A percentile compares a stretch with the other conserved stretches of the same genome.
Evolutionary conservation across 768 basidiomycete species (phyloP).

Genomic region (Harrya chromipes): DNA sequence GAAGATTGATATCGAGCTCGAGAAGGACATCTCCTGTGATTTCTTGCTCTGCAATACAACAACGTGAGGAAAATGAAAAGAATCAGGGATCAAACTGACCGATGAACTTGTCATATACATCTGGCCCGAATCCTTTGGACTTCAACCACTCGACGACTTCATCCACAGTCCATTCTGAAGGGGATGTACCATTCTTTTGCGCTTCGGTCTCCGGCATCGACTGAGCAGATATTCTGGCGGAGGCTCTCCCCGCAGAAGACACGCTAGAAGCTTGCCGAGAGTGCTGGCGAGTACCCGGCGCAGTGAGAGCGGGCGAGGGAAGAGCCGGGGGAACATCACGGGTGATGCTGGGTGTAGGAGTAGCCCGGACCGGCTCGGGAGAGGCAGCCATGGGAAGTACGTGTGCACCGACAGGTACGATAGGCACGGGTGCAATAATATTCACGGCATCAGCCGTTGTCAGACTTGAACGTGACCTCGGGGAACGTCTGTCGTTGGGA

Average conservation of each 20-base stretch:
- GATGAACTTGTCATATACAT: constrained; percentile 80
- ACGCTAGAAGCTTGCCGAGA: constrained; percentile 37
- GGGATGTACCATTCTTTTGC: constrained; percentile 39
- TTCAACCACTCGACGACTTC: constrained; percentile 90
- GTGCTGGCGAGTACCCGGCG: constrained; percentile 22
- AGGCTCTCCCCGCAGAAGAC: constrained; percentile 27
- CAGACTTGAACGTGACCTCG: constrained; percentile 23
- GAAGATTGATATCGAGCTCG: constrained; percentile 86
- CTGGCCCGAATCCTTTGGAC: constrained; percentile 78
- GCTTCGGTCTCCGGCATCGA: constrained; percentile 18
- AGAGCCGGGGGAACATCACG: constrained; percentile 29
- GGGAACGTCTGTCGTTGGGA: constrained; percentile 15
- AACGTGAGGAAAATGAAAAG: background rate
- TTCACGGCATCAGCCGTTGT: constrained; percentile 25
- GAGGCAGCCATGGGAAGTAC: constrained; percentile 24
- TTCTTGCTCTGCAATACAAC: constrained; percentile 75
- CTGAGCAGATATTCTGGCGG: constrained; percentile 19
- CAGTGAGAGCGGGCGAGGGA: constrained; percentile 30
- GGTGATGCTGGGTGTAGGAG: constrained; percentile 23
- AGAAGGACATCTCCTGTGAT: constrained; percentile 96
- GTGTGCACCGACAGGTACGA: constrained; percentile 14
- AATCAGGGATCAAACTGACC: constrained; percentile 46
- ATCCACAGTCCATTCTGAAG: constrained; percentile 81
- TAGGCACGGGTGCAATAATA: constrained; percentile 24
- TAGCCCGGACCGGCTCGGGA: constrained; percentile 21